Evolutionary conservation across 768 basidiomycete species (phyloP), one percentile per base, ranked within the genome.

Genomic region (Cyclocybe cylindracea): DNA sequence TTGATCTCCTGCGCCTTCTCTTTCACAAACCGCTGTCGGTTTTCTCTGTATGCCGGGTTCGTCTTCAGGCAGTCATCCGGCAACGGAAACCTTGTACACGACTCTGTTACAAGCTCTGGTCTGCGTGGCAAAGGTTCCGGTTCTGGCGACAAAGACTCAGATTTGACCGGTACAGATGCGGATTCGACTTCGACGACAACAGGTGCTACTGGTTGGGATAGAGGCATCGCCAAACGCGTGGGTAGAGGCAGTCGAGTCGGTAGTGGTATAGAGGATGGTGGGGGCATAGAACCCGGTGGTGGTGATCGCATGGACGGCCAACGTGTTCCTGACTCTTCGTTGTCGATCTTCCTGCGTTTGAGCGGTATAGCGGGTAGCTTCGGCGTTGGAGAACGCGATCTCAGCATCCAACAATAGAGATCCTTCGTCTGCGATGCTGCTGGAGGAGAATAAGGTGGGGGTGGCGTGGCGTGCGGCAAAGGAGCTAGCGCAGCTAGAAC

Each of bases 21-120:
- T 24, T 24, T 24, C 5, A 24, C 24, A 2, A 24, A 24, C 5
- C 24, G 24, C 24, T 24, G 24, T 24, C 24, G 24, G 18, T 63
- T 61, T 38, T 55, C 45, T 2, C 51, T 41, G 43, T 61, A 64
- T 11, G 56, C 46, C 10, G 55, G 41, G 39, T 57, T 44, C 2
- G 55, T 46, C 24, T 24, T 24, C 24, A 24, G 5, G 5, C 24
- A 24, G 4, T 24, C 24, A 3, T 24, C 24, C 4, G 24, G 24
- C 24, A 24, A 24, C 24, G 5, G 24, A 5, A 24, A 24, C 24
- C 24, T 24, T 24, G 24, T 24, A 5, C 24, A 24, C 24, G 24
- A 24, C 16, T 36, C 64, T 66, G 13, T 42, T 53, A 46, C 69
- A 72, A 18, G 64, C 0, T 44, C 44, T 10, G 58, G 61, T 29